Conservation (phyloP, 345 rosid genomes). For the Psidium guajava region DNA sequence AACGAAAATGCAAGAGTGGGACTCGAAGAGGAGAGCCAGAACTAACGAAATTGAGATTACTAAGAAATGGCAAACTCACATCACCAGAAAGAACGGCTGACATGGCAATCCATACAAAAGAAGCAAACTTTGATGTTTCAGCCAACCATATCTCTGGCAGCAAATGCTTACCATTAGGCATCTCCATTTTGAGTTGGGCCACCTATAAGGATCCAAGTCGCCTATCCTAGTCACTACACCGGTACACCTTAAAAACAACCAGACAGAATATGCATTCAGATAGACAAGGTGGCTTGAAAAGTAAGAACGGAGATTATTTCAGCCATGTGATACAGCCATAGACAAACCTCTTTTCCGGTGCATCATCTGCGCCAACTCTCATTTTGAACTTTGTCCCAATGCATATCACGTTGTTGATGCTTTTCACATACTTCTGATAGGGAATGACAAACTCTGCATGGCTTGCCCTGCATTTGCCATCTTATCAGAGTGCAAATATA, state of each 20-base stretch:
- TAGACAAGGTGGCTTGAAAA: background rate
- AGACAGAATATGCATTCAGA: background rate
- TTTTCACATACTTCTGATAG: slow-evolving; percentile 56
- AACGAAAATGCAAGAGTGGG: background rate
- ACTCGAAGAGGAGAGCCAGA: background rate
- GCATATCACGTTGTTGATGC: slow-evolving; percentile 41
- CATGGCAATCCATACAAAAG: background rate
- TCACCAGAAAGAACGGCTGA: background rate
- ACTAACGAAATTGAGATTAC: background rate
- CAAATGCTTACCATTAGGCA: slow-evolving; percentile 56
- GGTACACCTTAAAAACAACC: slow-evolving; percentile 33
- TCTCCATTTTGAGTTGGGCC: slow-evolving; percentile 96
- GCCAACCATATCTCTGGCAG: background rate
- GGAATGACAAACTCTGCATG: slow-evolving; percentile 80
- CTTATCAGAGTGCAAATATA: background rate
- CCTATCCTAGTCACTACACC: slow-evolving; percentile 65
- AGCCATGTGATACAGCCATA: background rate
- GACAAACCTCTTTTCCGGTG: slow-evolving; percentile 69
- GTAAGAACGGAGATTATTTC: background rate
- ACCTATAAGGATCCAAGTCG: slow-evolving; percentile 68
- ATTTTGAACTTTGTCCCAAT: slow-evolving; percentile 70
- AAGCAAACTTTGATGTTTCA: background rate
- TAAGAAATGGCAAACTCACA: background rate
- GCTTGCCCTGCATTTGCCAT: slow-evolving; percentile 49
- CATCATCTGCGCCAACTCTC: slow-evolving; percentile 76